Conservation (phyloP, 1,284 basidiomycete species). For the Golubevia pallescens region DNA sequence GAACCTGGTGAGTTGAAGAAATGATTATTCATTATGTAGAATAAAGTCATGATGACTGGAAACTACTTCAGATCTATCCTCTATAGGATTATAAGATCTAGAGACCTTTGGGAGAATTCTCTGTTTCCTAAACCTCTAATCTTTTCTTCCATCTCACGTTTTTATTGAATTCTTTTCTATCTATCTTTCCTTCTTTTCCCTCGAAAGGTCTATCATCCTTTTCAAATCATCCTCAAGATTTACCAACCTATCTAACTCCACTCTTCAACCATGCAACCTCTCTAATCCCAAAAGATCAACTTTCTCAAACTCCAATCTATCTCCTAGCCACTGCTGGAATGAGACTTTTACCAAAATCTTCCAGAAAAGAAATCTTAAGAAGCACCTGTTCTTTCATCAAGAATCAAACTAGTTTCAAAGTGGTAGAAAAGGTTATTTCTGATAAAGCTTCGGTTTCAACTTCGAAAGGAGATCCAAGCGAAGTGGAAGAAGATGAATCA, state of each 20-base stretch:
- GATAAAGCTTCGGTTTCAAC: constrained; percentile 27
- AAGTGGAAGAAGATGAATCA: constrained; percentile 5
- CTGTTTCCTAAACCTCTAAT: not conserved
- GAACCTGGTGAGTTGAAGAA: constrained; percentile 36
- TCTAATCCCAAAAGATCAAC: constrained; percentile 36
- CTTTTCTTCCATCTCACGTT: not conserved
- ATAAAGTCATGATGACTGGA: too few species aligned
- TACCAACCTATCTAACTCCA: constrained; percentile 37
- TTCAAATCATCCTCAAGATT: constrained; percentile 33
- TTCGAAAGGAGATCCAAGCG: constrained; percentile 9
- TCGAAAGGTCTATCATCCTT: constrained; percentile 44
- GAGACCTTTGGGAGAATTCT: too few species aligned
- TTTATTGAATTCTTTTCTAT: not conserved
- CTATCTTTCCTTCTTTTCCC: constrained; percentile 1
- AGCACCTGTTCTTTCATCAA: constrained; percentile 45
- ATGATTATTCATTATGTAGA: too few species aligned
- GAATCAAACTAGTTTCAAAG: not conserved
- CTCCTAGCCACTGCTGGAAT: constrained; percentile 62
- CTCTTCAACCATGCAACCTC: constrained; percentile 47
- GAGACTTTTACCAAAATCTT: constrained; percentile 40
- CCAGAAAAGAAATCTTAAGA: constrained; percentile 34
- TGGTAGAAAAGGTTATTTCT: constrained; percentile 20
- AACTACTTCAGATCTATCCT: too few species aligned
- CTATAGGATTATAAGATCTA: too few species aligned
- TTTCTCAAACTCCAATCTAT: constrained; percentile 52